phyloP scores from a whole-genome alignment of 192 early-diverging fungal species.

The Lunasporangiospora selenospora region DNA sequence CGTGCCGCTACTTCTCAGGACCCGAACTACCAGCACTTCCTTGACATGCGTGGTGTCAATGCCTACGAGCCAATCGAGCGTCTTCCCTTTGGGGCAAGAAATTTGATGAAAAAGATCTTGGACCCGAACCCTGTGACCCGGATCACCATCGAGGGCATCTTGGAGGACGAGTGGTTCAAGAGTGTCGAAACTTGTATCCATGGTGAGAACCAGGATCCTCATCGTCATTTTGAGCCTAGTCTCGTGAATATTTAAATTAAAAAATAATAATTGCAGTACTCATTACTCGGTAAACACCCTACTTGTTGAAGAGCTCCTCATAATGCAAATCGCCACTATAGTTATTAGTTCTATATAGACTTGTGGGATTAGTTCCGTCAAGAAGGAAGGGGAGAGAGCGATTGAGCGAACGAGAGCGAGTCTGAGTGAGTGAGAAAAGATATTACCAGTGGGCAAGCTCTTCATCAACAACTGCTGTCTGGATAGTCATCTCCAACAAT shows the following conservation, averaged over 20 bases:
- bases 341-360: too few relatives aligned
- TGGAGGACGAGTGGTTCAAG: conserved; percentile 82
- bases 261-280: too few relatives aligned
- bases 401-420: too few relatives aligned
- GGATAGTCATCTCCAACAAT: conserved; percentile 20
- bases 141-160: conserved; percentile 70
- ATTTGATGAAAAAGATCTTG: conserved; percentile 80
- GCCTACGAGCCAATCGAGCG: conserved; percentile 80
- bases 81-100: conserved; percentile 67
- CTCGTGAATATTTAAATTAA: conserved; percentile 10
- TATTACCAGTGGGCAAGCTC: too few relatives aligned
- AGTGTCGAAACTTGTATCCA: conserved; percentile 66
- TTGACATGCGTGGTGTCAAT: conserved; percentile 53
- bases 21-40: conserved; percentile 67
- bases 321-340: too few relatives aligned
- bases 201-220: conserved; percentile 46
- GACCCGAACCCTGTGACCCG: conserved; percentile 79
- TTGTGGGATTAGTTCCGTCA: too few relatives aligned
- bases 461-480: conserved; percentile 27
- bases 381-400: too few relatives aligned
- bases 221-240: conserved; percentile 38
- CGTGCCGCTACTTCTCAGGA: conserved; percentile 65
- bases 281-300: too few relatives aligned
- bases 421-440: too few relatives aligned
- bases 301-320: too few relatives aligned